Conservation (phyloP, 306 rosid genomes). For the Lathyrus aphaca region DNA sequence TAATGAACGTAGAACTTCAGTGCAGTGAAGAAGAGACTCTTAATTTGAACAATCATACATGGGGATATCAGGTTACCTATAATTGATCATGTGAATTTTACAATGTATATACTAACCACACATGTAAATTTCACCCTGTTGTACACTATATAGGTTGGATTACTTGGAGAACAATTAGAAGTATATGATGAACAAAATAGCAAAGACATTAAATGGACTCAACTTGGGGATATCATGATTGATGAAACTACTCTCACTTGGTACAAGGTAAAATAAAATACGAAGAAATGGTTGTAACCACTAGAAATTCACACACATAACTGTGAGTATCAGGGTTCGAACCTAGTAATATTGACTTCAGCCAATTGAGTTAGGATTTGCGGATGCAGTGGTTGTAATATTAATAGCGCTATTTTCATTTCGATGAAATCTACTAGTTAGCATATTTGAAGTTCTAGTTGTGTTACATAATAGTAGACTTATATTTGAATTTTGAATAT, state of each 20-base stretch:
- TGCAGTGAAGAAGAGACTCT: slow-evolving; percentile 49
- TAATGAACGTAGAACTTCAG: slow-evolving; percentile 53
- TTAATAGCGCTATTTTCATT: neutral
- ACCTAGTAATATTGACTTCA: no score
- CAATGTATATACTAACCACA: neutral
- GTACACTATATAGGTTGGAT: slow-evolving; percentile 53
- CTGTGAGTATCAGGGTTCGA: no score
- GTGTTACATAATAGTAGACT: neutral
- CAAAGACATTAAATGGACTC: slow-evolving; percentile 48
- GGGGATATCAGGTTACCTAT: slow-evolving; percentile 69
- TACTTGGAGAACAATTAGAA: slow-evolving; percentile 58
- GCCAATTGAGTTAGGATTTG: no score
- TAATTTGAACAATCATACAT: slow-evolving; percentile 50
- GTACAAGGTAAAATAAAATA: slow-evolving; percentile 60
- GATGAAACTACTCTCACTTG: slow-evolving; percentile 53
- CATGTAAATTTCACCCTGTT: neutral
- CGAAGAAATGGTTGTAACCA: neutral
- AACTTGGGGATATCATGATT: slow-evolving; percentile 28
- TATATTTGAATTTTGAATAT: slow-evolving; percentile 26
- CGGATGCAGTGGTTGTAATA: neutral
- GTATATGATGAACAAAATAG: slow-evolving; percentile 48
- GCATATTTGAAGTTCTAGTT: neutral
- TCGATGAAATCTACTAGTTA: neutral
- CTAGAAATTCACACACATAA: no score
- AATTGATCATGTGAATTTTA: slow-evolving; percentile 8